Evolutionary conservation across 345 rosid species (phyloP).

Genomic region (Bruguiera parviflora): DNA sequence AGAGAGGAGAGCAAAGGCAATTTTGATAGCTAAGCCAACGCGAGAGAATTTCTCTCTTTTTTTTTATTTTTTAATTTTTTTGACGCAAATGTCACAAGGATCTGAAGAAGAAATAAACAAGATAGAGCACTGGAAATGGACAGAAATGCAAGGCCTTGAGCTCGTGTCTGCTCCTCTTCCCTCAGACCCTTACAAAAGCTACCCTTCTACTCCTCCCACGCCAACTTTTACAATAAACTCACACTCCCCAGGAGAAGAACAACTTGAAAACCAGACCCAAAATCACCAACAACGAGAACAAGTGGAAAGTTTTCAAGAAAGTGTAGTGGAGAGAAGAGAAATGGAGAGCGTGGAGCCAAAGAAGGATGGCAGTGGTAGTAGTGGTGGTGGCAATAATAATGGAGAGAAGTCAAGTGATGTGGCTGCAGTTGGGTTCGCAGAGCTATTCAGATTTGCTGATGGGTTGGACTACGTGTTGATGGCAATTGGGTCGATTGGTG

Average conservation of each 20-base stretch:
- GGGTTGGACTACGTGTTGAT: conserved; percentile 85
- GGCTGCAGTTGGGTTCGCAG: conserved; percentile 57
- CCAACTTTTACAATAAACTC: conserved; percentile 17
- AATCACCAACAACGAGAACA: conserved; percentile 3
- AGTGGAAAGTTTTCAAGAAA: conserved; percentile 3
- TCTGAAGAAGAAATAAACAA: conserved; percentile 56
- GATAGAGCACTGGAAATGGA: conserved; percentile 93
- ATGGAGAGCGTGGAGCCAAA: conserved; percentile 61
- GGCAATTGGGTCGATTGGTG: conserved; percentile 96
- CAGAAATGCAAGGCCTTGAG: conserved; percentile 98
- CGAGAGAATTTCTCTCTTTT: neutral
- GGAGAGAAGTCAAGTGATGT: conserved; percentile 54
- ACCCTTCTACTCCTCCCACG: conserved; percentile 21
- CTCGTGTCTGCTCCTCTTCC: conserved; percentile 47
- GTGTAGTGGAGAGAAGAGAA: conserved; percentile 24
- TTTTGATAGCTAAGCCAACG: neutral
- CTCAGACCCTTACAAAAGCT: conserved; percentile 29
- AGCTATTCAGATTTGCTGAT: conserved; percentile 97
- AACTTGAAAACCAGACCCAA: neutral
- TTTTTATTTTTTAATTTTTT: neutral
- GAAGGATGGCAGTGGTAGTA: conserved; percentile 17
- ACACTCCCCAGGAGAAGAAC: conserved; percentile 13
- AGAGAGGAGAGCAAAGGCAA: neutral
- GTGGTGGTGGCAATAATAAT: neutral
- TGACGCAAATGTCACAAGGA: conserved; percentile 78